Evolutionary conservation across 176 grass and related monocot genomes (phyloP), one percentile per base, ranked within the genome.

Genomic region (Cymbopogon citratus): DNA sequence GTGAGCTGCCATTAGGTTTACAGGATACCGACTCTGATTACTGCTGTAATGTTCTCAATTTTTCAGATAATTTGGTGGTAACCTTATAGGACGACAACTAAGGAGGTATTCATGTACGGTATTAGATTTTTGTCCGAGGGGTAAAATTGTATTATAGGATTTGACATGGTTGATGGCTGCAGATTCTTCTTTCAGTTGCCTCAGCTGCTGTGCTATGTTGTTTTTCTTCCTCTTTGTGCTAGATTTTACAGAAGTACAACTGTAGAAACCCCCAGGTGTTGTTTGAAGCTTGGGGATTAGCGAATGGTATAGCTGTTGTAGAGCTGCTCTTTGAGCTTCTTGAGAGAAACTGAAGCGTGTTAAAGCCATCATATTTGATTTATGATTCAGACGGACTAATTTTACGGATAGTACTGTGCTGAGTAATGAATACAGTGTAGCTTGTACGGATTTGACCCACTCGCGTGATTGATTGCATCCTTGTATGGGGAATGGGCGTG

Each of bases 71-170:
- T 83, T 63, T 83, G 68, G 80, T 69, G 84, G 80, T 39, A 80
- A 75, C 80, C 48, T 82, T 68, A 78, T 86, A 90, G 68, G 61
- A 41, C 45, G 5, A 19, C 80, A 66, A 68, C 29, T 57, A 79
- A 90, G 79, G 49, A 74, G 79, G 61, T 82, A 35, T 51, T 74
- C 61, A 79, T 83, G 80, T 79, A 25, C 13, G 84, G 51, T 75
- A 75, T 83, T 90, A 86, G 80, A 75, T 75, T 90, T 90, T 90
- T 90, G 84, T 68, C 74, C 3, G 31, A 75, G 79, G 41, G 60
- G 61, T 90, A 86, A 81, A 78, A 69, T 44, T 90, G 84, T 90
- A 86, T 86, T 68, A 86, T 90, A 90, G 88, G 73, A 77, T 79
- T 86, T 82, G 69, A 90, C 68, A 74, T 79, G 74, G 68, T 75